These are phyloP conservation scores for Aspergillus biplanus DNA, from an alignment of 495 filamentous ascomycete genomes.

Conservation along the genomic window DNA sequence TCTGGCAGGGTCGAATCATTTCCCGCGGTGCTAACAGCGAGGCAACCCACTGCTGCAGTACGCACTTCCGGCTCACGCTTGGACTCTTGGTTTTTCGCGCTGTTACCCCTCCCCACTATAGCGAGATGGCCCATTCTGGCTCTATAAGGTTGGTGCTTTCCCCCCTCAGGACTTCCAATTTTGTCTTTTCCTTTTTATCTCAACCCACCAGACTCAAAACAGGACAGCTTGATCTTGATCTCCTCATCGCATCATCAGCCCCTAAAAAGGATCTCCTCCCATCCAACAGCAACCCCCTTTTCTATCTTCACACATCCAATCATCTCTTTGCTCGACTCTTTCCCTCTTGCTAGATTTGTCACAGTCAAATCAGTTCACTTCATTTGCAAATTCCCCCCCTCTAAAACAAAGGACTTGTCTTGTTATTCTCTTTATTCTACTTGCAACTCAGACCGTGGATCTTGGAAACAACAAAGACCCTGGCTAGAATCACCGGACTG, in stretches of 20 bases:
- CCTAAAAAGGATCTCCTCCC: slow-evolving; percentile 10
- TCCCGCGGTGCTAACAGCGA: slow-evolving; percentile 33
- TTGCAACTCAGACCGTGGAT: slow-evolving; percentile 28
- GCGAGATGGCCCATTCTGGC: not conserved
- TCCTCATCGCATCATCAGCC: slow-evolving; percentile 3
- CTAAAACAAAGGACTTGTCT: slow-evolving; percentile 7
- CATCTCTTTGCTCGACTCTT: slow-evolving; percentile 8
- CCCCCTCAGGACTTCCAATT: slow-evolving; percentile 16
- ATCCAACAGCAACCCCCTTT: not conserved
- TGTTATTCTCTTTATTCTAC: slow-evolving; percentile 28
- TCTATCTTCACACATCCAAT: too few species aligned
- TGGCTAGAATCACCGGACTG: slow-evolving; percentile 25
- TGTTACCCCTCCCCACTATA: slow-evolving; percentile 21
- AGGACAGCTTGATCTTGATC: slow-evolving; percentile 11
- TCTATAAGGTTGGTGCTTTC: slow-evolving; percentile 38
- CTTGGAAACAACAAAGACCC: slow-evolving; percentile 24
- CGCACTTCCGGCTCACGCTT: slow-evolving; percentile 39
- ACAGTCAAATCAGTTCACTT: slow-evolving; percentile 29
- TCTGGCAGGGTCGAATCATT: slow-evolving; percentile 31
- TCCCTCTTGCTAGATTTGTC: slow-evolving; percentile 27
- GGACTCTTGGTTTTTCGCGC: slow-evolving; percentile 29
- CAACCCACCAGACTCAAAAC: slow-evolving; percentile 15
- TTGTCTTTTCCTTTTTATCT: slow-evolving; percentile 20
- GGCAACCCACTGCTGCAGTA: slow-evolving; percentile 33
- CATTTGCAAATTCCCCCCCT: slow-evolving; percentile 9